A percentile compares a stretch with the other conserved stretches of the same genome.
phyloP scores from a whole-genome alignment of 2,329 filamentous ascomycete genomes.

The Didymella keratinophila region DNA sequence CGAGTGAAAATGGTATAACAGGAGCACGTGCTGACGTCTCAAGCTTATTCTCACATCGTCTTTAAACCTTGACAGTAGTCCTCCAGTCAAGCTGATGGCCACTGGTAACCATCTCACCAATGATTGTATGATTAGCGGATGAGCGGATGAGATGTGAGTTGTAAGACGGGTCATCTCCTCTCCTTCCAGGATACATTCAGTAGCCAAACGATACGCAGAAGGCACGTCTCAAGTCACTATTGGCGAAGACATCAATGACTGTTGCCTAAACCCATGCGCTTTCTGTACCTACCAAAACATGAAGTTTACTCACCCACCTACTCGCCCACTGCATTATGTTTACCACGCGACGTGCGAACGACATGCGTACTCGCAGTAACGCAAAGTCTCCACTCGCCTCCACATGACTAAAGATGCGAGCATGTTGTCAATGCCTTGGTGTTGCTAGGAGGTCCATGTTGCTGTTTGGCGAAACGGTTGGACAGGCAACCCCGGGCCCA shows the following conservation, averaged over 20 bases:
- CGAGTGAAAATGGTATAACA: too few relatives aligned
- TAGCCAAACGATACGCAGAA: too few relatives aligned
- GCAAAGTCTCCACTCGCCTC: slow-evolving; percentile 27
- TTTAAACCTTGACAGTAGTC: too few relatives aligned
- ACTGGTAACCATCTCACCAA: too few relatives aligned
- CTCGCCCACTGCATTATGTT: slow-evolving; percentile 19
- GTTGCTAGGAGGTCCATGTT: slow-evolving; percentile 29
- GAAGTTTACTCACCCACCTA: slow-evolving; percentile 1
- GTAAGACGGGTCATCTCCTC: not conserved
- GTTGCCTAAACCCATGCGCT: not conserved
- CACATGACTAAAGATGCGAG: slow-evolving; percentile 18
- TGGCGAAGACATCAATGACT: not conserved
- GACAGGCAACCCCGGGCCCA: slow-evolving; percentile 23
- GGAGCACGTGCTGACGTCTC: too few relatives aligned
- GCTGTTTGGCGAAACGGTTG: slow-evolving; percentile 26
- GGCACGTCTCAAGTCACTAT: not conserved
- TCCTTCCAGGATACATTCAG: not conserved
- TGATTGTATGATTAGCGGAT: too few relatives aligned
- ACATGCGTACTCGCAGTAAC: slow-evolving; percentile 32
- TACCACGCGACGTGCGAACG: slow-evolving; percentile 20
- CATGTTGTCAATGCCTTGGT: slow-evolving; percentile 29
- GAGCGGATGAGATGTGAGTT: too few relatives aligned
- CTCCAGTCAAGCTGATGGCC: too few relatives aligned
- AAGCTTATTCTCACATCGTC: too few relatives aligned
- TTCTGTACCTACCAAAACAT: not conserved